A percentile compares a stretch with the other conserved stretches of the same genome.
Evolutionary conservation across 116 monocot genomes (phyloP).

Genomic region (Thalassia testudinum): DNA sequence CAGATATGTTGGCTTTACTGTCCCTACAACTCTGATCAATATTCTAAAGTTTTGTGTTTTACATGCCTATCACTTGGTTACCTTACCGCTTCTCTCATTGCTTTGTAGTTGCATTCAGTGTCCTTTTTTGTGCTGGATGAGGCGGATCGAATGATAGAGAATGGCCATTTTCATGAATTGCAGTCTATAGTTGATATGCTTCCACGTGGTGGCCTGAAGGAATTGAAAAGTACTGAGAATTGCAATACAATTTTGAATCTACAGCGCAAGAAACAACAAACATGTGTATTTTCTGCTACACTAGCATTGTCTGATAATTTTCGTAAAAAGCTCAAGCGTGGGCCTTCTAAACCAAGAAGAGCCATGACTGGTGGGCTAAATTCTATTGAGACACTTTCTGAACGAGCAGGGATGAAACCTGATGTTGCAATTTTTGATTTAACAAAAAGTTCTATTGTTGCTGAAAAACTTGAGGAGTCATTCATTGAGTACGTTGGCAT

Average conservation of each 20-base stretch:
- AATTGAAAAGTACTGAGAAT: conserved; percentile 9
- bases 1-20: too few relatives aligned
- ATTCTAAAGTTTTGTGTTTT: too few relatives aligned
- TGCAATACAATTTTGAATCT: conserved; percentile 33
- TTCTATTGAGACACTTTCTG: conserved; percentile 84
- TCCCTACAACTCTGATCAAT: too few relatives aligned
- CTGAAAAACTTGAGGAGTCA: conserved; percentile 92
- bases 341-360: conserved; percentile 28
- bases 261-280: conserved; percentile 73
- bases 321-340: conserved; percentile 76
- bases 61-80: too few relatives aligned
- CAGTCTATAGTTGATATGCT: conserved; percentile 94
- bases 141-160: conserved; percentile 98
- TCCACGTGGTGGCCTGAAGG: conserved; percentile 21
- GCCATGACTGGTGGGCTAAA: conserved; percentile 25
- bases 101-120: conserved; percentile 62
- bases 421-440: conserved; percentile 79
- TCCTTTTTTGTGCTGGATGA: conserved; percentile 99
- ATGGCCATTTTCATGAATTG: conserved; percentile 88
- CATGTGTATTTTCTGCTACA: conserved; percentile 96
- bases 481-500: conserved; percentile 63
- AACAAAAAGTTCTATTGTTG: conserved; percentile 70
- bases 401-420: conserved; percentile 83
- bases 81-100: too few relatives aligned
- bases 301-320: conserved; percentile 82